Conservation (phyloP, 2,329 filamentous ascomycete species). For the Lasiodiplodia gonubiensis region DNA sequence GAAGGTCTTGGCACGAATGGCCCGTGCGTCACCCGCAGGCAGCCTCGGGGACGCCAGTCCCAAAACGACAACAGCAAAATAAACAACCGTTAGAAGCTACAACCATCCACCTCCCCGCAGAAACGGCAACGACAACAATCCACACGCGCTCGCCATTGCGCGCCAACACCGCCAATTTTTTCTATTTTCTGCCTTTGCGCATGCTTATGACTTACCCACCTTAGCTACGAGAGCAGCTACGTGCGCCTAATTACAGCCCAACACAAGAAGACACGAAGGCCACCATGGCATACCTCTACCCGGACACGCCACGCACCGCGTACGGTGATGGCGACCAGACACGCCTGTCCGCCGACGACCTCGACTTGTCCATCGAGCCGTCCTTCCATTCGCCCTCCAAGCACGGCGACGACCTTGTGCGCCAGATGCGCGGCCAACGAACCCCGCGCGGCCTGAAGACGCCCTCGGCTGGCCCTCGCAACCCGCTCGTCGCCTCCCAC, state of each 20-base stretch:
- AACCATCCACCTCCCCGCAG: neutral
- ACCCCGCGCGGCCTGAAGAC: conserved; percentile 66
- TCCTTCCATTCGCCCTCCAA: conserved; percentile 84
- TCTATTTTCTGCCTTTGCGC: conserved; percentile 2
- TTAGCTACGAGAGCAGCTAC: conserved; percentile 11
- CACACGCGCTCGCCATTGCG: conserved; percentile 6
- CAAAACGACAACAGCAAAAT: conserved; percentile 27
- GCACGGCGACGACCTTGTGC: conserved; percentile 72
- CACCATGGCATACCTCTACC: conserved; percentile 55
- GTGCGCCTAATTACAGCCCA: neutral
- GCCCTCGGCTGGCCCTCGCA: conserved; percentile 67
- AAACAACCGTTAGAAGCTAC: conserved; percentile 20
- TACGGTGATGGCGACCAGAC: conserved; percentile 74
- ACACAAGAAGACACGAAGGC: conserved; percentile 20
- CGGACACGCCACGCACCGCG: conserved; percentile 88
- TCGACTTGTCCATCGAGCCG: conserved; percentile 85
- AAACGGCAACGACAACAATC: neutral
- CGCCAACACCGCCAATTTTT: conserved; percentile 1
- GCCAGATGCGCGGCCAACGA: conserved; percentile 63
- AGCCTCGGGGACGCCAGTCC: conserved; percentile 19
- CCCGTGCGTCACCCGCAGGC: conserved; percentile 31
- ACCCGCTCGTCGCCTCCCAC: conserved; percentile 65
- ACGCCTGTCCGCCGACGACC: conserved; percentile 71
- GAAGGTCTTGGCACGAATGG: neutral
- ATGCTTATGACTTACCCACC: conserved; percentile 14